These are phyloP conservation scores for Wakefieldia striispora DNA, from an alignment of 768 basidiomycete genomes.

Conservation along the genomic window DNA sequence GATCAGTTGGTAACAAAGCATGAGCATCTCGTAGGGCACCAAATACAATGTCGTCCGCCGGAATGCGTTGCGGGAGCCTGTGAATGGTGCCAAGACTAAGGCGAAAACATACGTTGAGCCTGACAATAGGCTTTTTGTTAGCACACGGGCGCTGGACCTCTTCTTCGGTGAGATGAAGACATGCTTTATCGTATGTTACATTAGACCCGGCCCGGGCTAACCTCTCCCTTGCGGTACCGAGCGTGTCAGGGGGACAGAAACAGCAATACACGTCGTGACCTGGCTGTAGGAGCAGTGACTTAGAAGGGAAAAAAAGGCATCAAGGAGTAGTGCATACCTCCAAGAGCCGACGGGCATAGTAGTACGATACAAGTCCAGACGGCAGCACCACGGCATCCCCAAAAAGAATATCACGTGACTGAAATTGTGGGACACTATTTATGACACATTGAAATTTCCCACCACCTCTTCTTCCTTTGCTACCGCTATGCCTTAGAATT, in stretches of 20 bases:
- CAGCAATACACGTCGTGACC: constrained; percentile 94
- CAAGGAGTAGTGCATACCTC: constrained; percentile 10
- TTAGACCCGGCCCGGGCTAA: constrained; percentile 73
- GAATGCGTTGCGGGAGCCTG: constrained; percentile 47
- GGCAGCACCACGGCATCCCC: no score
- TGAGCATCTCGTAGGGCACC: constrained; percentile 71
- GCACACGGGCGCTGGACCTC: constrained; percentile 76
- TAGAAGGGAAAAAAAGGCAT: background rate
- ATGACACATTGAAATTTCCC: no score
- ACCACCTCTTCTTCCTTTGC: no score
- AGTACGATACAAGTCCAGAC: no score
- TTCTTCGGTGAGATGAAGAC: constrained; percentile 82
- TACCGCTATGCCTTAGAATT: no score
- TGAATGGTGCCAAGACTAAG: background rate
- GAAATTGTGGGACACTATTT: no score
- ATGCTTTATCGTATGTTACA: constrained; percentile 83
- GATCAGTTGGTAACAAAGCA: constrained; percentile 81
- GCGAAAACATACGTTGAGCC: constrained; percentile 71
- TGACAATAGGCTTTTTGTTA: constrained; percentile 78
- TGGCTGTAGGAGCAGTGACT: constrained; percentile 46
- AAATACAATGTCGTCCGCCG: constrained; percentile 71
- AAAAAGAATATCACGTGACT: no score
- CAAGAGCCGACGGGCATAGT: no score
- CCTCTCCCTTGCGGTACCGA: constrained; percentile 64
- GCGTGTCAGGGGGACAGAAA: constrained; percentile 72